Base-by-base conservation (phyloP, 202 grass and related monocot species). In the Zizania palustris region DNA sequence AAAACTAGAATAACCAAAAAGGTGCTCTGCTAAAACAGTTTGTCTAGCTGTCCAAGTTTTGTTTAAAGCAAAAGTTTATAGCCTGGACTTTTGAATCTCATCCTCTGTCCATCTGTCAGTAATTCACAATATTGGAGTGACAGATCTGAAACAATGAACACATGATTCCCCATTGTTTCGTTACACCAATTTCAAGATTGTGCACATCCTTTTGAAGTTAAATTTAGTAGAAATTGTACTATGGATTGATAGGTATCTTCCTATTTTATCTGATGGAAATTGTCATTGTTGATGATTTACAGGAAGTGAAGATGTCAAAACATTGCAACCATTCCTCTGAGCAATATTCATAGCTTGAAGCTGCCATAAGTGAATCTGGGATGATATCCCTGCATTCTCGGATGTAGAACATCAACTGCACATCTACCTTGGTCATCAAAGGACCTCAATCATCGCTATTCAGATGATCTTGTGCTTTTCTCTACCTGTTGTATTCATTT, bases 241-340 rank as follows among this genome's bases (percentile, higher is more conserved):
- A 49, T 59, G 62, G 44, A 42, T 63, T 72, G 63, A 55, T 33
- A 53, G 64, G 9, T 35, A 54, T 3, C 37, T 44, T 45, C 28
- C 36, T 72, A 55, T 60, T 87, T 71, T 77, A 48, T 75, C 77
- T 85, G 14, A 80, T 63, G 0, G 8, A 33, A 76, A 51, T 43
- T 4, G 38, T 84, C 12, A 72, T 66, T 80, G 34, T 75, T 76
- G 46, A 58, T 49, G 39, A 62, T 73, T 82, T 67, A 61, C 86
- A 88, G 86, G 76, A 66, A 76, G 59, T 84, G 71, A 76, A 76
- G 72, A 44, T 15, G 18, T 45, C 70, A 76, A 72, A 76, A 77
- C 54, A 63, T 72, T 42, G 6, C 67, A 44, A 44, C 43, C 20
- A n/a, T 45, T 80, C 43, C 3, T 65, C 36, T 21, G 58, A 88